phyloP scores from a whole-genome alignment of 768 basidiomycete genomes.

The Amanita fuliginea region DNA sequence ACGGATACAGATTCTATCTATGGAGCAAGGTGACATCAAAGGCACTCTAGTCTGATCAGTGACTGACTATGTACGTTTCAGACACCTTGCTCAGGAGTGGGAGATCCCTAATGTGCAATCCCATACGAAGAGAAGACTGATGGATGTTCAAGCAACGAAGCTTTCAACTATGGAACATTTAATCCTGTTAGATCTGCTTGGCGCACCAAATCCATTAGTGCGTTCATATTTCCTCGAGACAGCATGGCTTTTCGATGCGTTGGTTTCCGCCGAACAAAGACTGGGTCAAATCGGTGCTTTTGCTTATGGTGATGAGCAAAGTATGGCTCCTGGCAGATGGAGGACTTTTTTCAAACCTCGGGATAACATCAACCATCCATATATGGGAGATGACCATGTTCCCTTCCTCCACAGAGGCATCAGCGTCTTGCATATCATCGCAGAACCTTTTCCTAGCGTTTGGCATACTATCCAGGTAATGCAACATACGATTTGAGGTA shows the following conservation, averaged over 20 bases:
- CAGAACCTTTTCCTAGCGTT: conserved; percentile 79
- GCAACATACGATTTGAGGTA: not conserved
- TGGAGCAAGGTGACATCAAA: conserved; percentile 64
- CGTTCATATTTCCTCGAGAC: conserved; percentile 80
- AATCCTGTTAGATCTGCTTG: conserved; percentile 87
- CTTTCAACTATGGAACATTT: conserved; percentile 81
- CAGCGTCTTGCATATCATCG: conserved; percentile 80
- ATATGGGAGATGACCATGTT: conserved; percentile 88
- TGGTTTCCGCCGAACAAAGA: conserved; percentile 61
- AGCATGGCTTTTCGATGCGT: conserved; percentile 83
- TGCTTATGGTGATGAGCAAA: conserved; percentile 28
- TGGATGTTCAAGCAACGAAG: conserved; percentile 45
- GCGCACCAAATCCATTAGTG: conserved; percentile 63
- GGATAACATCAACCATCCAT: conserved; percentile 30
- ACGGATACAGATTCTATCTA: conserved; percentile 86
- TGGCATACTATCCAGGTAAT: conserved; percentile 75
- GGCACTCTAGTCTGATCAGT: not conserved
- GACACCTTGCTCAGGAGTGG: conserved; percentile 89
- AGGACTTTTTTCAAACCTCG: conserved; percentile 61
- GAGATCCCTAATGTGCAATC: conserved; percentile 33
- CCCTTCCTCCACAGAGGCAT: conserved; percentile 83
- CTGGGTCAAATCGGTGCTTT: conserved; percentile 60
- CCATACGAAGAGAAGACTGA: conserved; percentile 44
- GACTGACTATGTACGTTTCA: conserved; percentile 16
- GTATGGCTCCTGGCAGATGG: conserved; percentile 39